phyloP scores from a whole-genome alignment of 208 protist genomes.

The Wallacemonas rigidus region DNA sequence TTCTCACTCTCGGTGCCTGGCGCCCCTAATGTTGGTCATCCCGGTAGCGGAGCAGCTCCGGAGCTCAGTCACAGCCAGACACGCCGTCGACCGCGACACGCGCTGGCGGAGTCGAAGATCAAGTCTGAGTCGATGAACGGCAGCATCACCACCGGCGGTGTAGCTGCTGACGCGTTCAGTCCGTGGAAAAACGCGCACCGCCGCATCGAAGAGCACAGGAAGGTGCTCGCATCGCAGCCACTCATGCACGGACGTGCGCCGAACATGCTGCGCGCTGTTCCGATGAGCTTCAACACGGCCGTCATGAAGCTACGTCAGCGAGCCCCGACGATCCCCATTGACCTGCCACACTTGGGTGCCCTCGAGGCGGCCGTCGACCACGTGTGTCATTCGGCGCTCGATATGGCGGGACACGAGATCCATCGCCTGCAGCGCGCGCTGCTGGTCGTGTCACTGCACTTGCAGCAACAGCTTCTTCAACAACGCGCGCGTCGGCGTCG shows the following conservation, averaged over 20 bases:
- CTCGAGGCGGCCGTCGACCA: constrained; percentile 29
- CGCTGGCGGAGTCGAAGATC: too few relatives aligned
- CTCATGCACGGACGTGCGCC: not conserved
- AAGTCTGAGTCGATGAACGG: too few relatives aligned
- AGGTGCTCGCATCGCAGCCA: not conserved
- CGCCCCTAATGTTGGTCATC: too few relatives aligned
- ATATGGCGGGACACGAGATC: constrained; percentile 18
- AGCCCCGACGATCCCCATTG: constrained; percentile 24
- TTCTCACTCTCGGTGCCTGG: too few relatives aligned
- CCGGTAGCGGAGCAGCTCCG: too few relatives aligned
- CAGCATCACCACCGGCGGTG: not conserved
- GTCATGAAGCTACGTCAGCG: constrained; percentile 32
- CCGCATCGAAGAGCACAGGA: constrained; percentile 1
- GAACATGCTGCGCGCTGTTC: constrained; percentile 2
- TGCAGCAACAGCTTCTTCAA: constrained; percentile 28
- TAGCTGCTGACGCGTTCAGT: not conserved
- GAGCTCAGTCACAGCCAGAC: not conserved
- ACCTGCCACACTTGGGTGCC: constrained; percentile 23
- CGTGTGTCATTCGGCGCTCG: constrained; percentile 13
- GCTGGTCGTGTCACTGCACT: constrained; percentile 36
- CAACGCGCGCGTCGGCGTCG: constrained; percentile 11
- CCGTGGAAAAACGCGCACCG: not conserved
- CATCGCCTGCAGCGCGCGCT: constrained; percentile 36
- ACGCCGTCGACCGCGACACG: not conserved
- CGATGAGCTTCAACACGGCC: constrained; percentile 21